Evolutionary conservation across 1,284 basidiomycete genomes (phyloP).

Genomic region (Apiotrichum gracile): DNA sequence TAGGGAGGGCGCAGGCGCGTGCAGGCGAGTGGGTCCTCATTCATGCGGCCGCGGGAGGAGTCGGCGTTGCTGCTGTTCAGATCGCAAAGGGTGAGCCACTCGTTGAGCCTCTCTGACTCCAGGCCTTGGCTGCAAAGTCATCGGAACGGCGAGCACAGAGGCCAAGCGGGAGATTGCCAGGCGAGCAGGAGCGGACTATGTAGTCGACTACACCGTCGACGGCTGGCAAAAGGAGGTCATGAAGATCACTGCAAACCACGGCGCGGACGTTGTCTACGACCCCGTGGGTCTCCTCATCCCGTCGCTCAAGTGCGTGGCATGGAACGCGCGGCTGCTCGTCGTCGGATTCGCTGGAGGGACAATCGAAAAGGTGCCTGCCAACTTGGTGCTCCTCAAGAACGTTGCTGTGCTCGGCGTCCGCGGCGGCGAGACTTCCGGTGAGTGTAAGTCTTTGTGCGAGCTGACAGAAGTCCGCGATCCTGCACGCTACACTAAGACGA

Average conservation of each 20-base stretch:
- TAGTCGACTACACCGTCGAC: slow-evolving; percentile 46
- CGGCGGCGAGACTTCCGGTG: slow-evolving; percentile 82
- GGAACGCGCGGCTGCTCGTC: slow-evolving; percentile 85
- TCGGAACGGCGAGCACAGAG: slow-evolving; percentile 47
- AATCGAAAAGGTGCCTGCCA: slow-evolving; percentile 87
- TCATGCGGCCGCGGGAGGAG: slow-evolving; percentile 77
- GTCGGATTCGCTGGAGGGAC: slow-evolving; percentile 83
- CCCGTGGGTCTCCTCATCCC: slow-evolving; percentile 59
- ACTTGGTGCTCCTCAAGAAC: slow-evolving; percentile 82
- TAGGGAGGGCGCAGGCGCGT: slow-evolving; percentile 72
- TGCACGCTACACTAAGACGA: background rate
- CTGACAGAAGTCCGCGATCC: background rate
- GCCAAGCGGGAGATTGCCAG: slow-evolving; percentile 43
- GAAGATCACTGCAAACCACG: slow-evolving; percentile 69
- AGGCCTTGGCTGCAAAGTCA: slow-evolving; percentile 48
- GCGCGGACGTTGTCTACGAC: slow-evolving; percentile 82
- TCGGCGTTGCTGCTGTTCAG: slow-evolving; percentile 85
- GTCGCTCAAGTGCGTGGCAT: slow-evolving; percentile 78
- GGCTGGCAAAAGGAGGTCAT: slow-evolving; percentile 50
- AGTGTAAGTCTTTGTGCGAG: slow-evolving; percentile 60
- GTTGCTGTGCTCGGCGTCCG: slow-evolving; percentile 72
- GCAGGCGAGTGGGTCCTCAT: slow-evolving; percentile 82
- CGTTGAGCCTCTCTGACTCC: background rate
- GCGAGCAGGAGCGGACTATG: slow-evolving; percentile 45
- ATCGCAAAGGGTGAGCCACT: slow-evolving; percentile 59